Percentiles rank a stretch among this genome's conserved stretches.
These are phyloP conservation scores for Hypoxylon sp. DNA, from an alignment of 2,329 filamentous ascomycete genomes.

Conservation along the genomic window DNA sequence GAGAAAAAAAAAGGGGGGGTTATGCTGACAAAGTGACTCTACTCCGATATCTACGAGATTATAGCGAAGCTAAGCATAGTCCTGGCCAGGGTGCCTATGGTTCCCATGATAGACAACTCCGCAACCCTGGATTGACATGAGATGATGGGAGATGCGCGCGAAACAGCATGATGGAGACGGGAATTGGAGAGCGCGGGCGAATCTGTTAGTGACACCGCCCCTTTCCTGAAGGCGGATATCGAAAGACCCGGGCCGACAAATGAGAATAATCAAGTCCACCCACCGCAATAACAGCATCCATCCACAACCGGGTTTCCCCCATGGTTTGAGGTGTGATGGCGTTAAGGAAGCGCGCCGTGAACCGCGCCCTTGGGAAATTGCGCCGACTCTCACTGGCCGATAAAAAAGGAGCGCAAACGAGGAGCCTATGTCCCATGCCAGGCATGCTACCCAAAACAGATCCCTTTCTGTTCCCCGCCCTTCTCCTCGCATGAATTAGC, in stretches of 20 bases:
- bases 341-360: constrained; percentile 33
- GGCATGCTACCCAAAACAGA: constrained; percentile 11
- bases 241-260: constrained; percentile 19
- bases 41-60: not conserved
- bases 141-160: constrained; percentile 5
- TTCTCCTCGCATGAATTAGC: constrained; percentile 23
- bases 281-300: constrained; percentile 23
- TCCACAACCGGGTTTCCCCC: constrained; percentile 26
- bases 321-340: constrained; percentile 28
- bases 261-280: constrained; percentile 15
- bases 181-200: constrained; percentile 8
- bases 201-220: constrained; percentile 42
- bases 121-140: constrained; percentile 3
- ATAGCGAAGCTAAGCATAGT: constrained; percentile 1
- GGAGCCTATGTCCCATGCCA: not conserved
- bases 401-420: constrained; percentile 32
- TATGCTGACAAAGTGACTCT: constrained; percentile 10
- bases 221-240: constrained; percentile 16
- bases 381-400: constrained; percentile 26
- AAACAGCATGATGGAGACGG: constrained; percentile 7
- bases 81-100: constrained; percentile 13
- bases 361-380: constrained; percentile 44
- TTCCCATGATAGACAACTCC: not conserved
- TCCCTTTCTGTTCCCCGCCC: constrained; percentile 18
- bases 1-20: constrained; percentile 3